phyloP scores from a whole-genome alignment of 2,329 filamentous ascomycete species.

The Chaetoscypha palmicola region DNA sequence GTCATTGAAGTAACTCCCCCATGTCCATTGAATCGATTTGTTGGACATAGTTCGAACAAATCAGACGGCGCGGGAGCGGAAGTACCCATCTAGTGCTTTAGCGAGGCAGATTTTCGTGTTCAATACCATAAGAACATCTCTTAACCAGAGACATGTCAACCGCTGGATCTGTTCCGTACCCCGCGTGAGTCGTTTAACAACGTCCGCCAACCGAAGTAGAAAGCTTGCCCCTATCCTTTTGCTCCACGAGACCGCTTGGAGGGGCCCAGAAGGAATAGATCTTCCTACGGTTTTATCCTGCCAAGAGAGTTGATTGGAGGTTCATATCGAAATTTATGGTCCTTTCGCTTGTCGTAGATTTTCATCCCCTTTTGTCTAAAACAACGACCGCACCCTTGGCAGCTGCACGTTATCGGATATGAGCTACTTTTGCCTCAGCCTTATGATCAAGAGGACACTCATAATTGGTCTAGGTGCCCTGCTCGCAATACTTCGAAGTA shows the following conservation, averaged over 20 bases:
- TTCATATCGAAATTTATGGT: neutral
- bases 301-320: slow-evolving; percentile 5
- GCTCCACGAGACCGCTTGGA: slow-evolving; percentile 1
- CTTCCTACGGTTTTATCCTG: slow-evolving; percentile 1
- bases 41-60: neutral
- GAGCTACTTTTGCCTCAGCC: slow-evolving; percentile 20
- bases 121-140: too few species aligned
- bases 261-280: slow-evolving; percentile 3
- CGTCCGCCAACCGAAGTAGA: slow-evolving; percentile 5
- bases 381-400: neutral
- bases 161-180: too few species aligned
- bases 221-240: slow-evolving; percentile 11
- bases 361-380: slow-evolving; percentile 2
- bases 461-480: slow-evolving; percentile 11
- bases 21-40: neutral
- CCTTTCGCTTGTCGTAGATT: slow-evolving; percentile 1
- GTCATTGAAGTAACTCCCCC: slow-evolving; percentile 10
- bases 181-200: neutral
- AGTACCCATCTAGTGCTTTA: slow-evolving; percentile 8
- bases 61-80: slow-evolving; percentile 10
- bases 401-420: slow-evolving; percentile 23
- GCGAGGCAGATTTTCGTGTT: slow-evolving; percentile 21
- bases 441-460: slow-evolving; percentile 17
- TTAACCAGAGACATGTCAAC: too few species aligned
- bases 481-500: too few species aligned